These are phyloP conservation scores for Phaffia rhodozyma DNA, from an alignment of 1,284 basidiomycete genomes.

Conservation along the genomic window DNA sequence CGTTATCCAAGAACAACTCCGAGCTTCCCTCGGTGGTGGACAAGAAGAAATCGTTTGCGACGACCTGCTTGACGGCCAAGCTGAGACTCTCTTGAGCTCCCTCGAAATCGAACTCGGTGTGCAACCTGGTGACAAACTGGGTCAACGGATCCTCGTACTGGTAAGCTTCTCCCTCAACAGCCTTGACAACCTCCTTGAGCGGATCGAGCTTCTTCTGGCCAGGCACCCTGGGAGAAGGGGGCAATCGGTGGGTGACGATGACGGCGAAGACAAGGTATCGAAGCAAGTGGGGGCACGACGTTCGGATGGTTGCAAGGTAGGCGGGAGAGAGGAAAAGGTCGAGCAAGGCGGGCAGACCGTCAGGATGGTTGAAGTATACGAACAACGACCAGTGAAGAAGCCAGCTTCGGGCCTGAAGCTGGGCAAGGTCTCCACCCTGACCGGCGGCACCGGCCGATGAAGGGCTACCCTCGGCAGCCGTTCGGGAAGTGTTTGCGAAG, in stretches of 20 bases:
- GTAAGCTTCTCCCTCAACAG: conserved; percentile 85
- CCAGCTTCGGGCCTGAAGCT: conserved; percentile 93
- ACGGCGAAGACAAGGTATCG: conserved; percentile 89
- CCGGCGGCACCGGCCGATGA: conserved; percentile 46
- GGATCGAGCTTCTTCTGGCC: conserved; percentile 44
- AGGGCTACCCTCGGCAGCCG: conserved; percentile 30
- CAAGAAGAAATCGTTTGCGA: conserved; percentile 89
- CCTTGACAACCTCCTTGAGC: conserved; percentile 75
- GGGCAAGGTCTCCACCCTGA: conserved; percentile 41
- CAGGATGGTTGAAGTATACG: conserved; percentile 93
- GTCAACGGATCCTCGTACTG: conserved; percentile 92
- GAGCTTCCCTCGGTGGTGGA: conserved; percentile 51
- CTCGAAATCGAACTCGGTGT: conserved; percentile 84
- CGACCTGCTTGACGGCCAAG: conserved; percentile 64
- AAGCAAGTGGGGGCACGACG: conserved; percentile 85
- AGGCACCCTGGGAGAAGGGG: conserved; percentile 34
- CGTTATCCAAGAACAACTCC: conserved; percentile 71
- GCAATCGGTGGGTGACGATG: conserved; percentile 69
- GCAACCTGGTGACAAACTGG: conserved; percentile 82
- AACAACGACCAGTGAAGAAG: conserved; percentile 96
- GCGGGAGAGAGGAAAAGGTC: conserved; percentile 92
- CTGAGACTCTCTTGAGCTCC: conserved; percentile 69
- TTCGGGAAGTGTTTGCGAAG: conserved; percentile 30
- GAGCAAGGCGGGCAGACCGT: conserved; percentile 82
- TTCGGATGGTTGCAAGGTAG: conserved; percentile 98